Evolutionary conservation across 192 early-diverging fungal species (phyloP).

Genomic region (Coemansia sp.): DNA sequence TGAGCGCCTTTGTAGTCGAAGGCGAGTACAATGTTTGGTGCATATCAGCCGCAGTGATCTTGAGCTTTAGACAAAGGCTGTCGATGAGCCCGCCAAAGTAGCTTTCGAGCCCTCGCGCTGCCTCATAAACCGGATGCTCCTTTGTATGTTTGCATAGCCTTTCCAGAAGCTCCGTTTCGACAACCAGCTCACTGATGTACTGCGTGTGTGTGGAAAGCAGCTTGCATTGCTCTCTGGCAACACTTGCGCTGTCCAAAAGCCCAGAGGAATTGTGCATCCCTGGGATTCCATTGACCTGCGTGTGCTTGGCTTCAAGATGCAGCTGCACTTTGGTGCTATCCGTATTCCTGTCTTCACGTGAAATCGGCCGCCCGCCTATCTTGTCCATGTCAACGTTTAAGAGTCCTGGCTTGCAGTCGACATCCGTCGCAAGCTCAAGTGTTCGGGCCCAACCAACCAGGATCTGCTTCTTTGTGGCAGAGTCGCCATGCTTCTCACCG

Average conservation of each 20-base stretch:
- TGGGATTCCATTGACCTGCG: constrained; percentile 15
- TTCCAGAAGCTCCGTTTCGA: constrained; percentile 25
- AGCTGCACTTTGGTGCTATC: background rate
- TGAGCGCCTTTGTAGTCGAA: constrained; percentile 20
- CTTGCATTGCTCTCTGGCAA: constrained; percentile 18
- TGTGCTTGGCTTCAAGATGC: constrained; percentile 25
- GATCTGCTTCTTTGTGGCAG: background rate
- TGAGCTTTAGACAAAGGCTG: constrained; percentile 47
- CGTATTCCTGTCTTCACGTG: background rate
- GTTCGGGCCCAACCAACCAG: constrained; percentile 3
- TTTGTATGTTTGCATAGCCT: constrained; percentile 21
- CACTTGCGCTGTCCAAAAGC: constrained; percentile 9
- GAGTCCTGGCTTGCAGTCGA: background rate
- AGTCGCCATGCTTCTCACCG: constrained; percentile 15
- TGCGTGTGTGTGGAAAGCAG: constrained; percentile 32
- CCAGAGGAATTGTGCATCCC: constrained; percentile 1
- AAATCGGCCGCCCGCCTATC: background rate
- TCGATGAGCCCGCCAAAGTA: constrained; percentile 54
- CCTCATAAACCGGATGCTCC: constrained; percentile 30
- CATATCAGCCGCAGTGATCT: constrained; percentile 43
- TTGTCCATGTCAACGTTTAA: background rate
- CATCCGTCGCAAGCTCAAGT: background rate
- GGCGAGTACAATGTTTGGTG: constrained; percentile 40
- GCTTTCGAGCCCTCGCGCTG: constrained; percentile 34
- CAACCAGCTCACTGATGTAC: constrained; percentile 28